A percentile compares a stretch with the other conserved stretches of the same genome.
Evolutionary conservation across 108 stramenopile genomes (phyloP).

Genomic region (Chaetoceros tenuissimus): DNA sequence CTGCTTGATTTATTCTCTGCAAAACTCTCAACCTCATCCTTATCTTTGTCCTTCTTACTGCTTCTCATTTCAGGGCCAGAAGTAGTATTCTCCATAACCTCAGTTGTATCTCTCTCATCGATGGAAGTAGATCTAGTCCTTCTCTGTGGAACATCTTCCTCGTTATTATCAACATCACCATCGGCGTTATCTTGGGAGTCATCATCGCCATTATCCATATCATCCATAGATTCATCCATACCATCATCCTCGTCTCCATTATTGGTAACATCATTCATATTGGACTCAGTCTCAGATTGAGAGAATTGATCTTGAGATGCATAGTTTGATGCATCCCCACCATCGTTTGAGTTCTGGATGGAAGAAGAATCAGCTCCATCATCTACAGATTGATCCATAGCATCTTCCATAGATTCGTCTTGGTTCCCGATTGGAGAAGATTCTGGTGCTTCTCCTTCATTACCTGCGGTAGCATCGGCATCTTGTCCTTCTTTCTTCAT

Average conservation of each 20-base stretch:
- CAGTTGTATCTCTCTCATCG: neutral
- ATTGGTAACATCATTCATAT: no score
- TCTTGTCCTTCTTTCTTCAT: no score
- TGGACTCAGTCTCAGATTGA: neutral
- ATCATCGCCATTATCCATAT: neutral
- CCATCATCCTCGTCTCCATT: neutral
- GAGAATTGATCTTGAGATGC: neutral
- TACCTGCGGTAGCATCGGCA: no score
- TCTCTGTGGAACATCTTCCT: neutral
- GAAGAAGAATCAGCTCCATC: no score
- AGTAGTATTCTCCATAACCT: neutral
- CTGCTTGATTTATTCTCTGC: neutral
- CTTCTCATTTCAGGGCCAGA: neutral
- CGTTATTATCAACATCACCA: neutral
- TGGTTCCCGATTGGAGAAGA: no score
- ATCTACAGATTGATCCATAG: no score
- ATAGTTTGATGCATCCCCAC: no score
- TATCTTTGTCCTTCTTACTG: neutral
- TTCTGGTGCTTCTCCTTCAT: no score
- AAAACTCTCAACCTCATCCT: neutral
- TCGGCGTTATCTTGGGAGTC: neutral
- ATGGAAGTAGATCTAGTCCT: neutral
- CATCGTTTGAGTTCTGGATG: no score
- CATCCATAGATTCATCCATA: neutral
- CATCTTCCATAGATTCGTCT: no score